Percentiles rank a stretch among this genome's conserved stretches.
Evolutionary conservation across 1,284 basidiomycete species (phyloP).

Genomic region (Mycena sp.): DNA sequence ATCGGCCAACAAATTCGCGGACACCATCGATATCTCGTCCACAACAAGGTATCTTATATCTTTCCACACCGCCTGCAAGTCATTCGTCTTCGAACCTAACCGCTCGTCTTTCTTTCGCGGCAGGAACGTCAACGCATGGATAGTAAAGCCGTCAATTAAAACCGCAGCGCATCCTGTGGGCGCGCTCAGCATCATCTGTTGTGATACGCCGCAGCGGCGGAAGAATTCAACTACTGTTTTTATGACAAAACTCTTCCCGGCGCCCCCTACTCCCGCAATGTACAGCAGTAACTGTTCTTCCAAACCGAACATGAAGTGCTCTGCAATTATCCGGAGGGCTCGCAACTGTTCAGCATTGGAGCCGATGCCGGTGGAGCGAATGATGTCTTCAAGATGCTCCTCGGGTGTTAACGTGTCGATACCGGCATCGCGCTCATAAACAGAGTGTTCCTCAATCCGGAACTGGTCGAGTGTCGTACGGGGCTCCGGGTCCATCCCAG

Average conservation of each 20-base stretch:
- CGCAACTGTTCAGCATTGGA: not conserved
- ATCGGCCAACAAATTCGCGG: not conserved
- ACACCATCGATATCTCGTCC: slow-evolving; percentile 26
- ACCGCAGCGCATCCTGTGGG: slow-evolving; percentile 18
- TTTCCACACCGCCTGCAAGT: not conserved
- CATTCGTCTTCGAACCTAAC: not conserved
- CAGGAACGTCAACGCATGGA: slow-evolving; percentile 23
- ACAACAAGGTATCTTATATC: slow-evolving; percentile 3
- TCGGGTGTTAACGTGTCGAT: not conserved
- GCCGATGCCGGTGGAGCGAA: not conserved
- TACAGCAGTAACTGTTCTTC: slow-evolving; percentile 14
- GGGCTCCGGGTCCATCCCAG: not conserved
- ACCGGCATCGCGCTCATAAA: not conserved
- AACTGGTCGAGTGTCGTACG: not conserved
- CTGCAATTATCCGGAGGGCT: slow-evolving; percentile 4
- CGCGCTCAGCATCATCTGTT: slow-evolving; percentile 18
- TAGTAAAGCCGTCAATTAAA: slow-evolving; percentile 7
- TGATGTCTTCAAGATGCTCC: not conserved
- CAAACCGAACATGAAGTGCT: slow-evolving; percentile 23
- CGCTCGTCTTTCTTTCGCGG: not conserved
- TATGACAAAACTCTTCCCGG: slow-evolving; percentile 7
- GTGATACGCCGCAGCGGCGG: not conserved
- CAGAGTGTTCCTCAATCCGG: not conserved
- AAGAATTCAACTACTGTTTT: slow-evolving; percentile 19
- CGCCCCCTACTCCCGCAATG: not conserved